Conservation (phyloP, 192 early-diverging fungal species). For the Podila epicladia region DNA sequence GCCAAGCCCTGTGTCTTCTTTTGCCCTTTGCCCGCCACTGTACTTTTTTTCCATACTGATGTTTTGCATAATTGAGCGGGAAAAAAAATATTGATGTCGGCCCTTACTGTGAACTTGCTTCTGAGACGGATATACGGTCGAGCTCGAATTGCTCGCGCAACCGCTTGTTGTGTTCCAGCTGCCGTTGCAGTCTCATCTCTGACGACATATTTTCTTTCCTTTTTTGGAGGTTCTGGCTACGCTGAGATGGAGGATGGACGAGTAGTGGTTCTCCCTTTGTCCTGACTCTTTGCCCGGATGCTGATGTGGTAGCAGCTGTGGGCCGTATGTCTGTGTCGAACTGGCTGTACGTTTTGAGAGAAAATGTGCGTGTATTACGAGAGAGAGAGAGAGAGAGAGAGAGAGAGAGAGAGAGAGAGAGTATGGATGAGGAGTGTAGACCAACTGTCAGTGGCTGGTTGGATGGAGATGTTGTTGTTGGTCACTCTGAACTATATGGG, state of each 20-base stretch:
- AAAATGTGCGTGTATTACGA: too few species aligned
- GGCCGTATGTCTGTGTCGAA: too few species aligned
- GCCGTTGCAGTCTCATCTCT: conserved; percentile 46
- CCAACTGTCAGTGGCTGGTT: too few species aligned
- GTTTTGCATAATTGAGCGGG: neutral
- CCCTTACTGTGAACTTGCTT: conserved; percentile 42
- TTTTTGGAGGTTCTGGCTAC: neutral
- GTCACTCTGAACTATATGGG: too few species aligned
- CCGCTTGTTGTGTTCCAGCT: conserved; percentile 52
- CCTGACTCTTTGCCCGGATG: neutral
- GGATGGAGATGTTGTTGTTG: too few species aligned
- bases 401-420: too few species aligned
- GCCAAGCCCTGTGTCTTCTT: too few species aligned
- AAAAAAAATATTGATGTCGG: neutral
- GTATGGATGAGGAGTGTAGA: too few species aligned
- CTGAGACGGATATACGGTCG: conserved; percentile 46
- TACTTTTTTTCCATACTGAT: neutral
- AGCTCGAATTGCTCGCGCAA: conserved; percentile 51
- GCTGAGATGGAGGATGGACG: neutral
- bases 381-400: too few species aligned
- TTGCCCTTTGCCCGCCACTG: too few species aligned
- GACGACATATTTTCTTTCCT: conserved; percentile 32
- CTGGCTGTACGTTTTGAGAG: too few species aligned
- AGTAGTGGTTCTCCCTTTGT: neutral
- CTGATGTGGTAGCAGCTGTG: too few species aligned